Evolutionary conservation across 352 stramenopile genomes (phyloP).

Genomic region (Globisporangium iwayamae): DNA sequence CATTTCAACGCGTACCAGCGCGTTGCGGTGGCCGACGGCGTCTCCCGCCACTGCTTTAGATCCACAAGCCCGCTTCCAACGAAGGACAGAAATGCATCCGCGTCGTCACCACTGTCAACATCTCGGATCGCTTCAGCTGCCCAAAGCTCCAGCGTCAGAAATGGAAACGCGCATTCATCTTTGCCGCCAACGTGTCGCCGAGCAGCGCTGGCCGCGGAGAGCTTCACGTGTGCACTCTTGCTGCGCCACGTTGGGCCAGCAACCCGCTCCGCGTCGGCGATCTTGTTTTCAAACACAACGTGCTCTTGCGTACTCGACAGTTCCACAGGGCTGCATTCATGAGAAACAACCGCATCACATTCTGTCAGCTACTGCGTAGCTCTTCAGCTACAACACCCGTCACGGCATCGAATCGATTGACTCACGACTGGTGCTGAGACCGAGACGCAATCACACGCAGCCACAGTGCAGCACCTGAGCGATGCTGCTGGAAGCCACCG

Average conservation of each 20-base stretch:
- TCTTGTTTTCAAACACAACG: conserved; percentile 3
- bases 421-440: neutral
- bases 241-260: neutral
- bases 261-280: neutral
- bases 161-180: too few species aligned
- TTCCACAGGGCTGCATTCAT: neutral
- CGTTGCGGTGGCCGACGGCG: neutral
- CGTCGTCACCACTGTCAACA: neutral
- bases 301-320: neutral
- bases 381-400: neutral
- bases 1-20: conserved; percentile 14
- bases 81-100: conserved; percentile 7
- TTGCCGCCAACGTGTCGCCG: neutral
- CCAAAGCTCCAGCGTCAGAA: conserved; percentile 9
- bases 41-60: conserved; percentile 1
- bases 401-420: neutral
- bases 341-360: neutral
- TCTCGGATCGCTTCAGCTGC: too few species aligned
- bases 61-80: conserved; percentile 3
- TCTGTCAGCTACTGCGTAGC: neutral
- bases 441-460: conserved; percentile 1
- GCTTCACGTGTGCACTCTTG: neutral
- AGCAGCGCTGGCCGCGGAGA: neutral
- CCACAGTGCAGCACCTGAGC: neutral
- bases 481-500: neutral